These are phyloP conservation scores for Coprinopsis strossmayeri DNA, from an alignment of 768 basidiomycete genomes.

Conservation along the genomic window DNA sequence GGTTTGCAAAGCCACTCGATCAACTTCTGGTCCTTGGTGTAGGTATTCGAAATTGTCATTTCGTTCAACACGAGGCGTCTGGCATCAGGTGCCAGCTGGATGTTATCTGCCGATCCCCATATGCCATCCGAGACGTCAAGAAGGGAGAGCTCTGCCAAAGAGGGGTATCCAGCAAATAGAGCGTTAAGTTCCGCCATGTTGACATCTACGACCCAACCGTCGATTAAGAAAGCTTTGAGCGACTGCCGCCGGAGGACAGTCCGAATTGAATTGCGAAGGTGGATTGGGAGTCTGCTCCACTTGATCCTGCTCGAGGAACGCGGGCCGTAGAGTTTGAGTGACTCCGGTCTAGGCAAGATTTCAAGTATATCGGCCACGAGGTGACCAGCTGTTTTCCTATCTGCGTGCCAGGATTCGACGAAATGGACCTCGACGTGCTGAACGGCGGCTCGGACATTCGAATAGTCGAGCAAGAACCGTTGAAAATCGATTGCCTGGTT, in stretches of 20 bases:
- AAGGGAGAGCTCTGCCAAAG: slow-evolving; percentile 5
- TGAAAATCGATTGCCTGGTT: slow-evolving; percentile 2
- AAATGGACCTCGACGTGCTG: slow-evolving; percentile 9
- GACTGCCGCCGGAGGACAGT: slow-evolving; percentile 5
- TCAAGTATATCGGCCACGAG: slow-evolving; percentile 11
- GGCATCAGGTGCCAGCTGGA: background rate
- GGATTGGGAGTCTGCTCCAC: slow-evolving; percentile 6
- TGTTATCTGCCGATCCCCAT: slow-evolving; percentile 4
- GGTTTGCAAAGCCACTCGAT: slow-evolving; percentile 11
- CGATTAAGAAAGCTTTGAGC: slow-evolving; percentile 6
- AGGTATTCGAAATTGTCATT: slow-evolving; percentile 11
- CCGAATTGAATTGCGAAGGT: slow-evolving; percentile 5
- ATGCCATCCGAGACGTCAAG: slow-evolving; percentile 9
- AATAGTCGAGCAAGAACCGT: slow-evolving; percentile 6
- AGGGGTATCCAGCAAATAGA: background rate
- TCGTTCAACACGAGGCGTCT: slow-evolving; percentile 3
- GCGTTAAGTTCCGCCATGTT: slow-evolving; percentile 6
- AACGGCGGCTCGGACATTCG: slow-evolving; percentile 8
- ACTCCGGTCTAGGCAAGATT: slow-evolving; percentile 10
- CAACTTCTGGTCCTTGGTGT: slow-evolving; percentile 8
- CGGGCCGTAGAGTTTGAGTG: slow-evolving; percentile 8
- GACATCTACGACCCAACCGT: slow-evolving; percentile 10
- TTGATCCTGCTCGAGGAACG: slow-evolving; percentile 7
- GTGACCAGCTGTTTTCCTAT: slow-evolving; percentile 4
- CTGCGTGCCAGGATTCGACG: slow-evolving; percentile 5